Percentiles rank a stretch among this genome's conserved stretches.
These are phyloP conservation scores for Vanderwaltozyma tropicalis DNA, from an alignment of 805 yeast species.

Conservation along the genomic window DNA sequence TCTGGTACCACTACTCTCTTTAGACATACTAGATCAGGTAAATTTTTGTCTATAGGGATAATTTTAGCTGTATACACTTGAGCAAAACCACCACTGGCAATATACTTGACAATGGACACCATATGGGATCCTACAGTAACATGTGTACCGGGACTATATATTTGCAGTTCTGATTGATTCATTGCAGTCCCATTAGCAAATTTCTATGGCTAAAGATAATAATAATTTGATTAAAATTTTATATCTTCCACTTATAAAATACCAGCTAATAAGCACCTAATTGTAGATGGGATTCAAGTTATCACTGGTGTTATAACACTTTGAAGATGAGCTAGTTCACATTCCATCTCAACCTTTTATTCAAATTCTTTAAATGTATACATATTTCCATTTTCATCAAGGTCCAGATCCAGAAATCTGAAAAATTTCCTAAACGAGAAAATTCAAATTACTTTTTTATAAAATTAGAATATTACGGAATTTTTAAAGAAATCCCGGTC, in stretches of 20 bases:
- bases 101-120: conserved; percentile 55
- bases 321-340: too few species aligned
- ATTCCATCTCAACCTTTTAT: too few species aligned
- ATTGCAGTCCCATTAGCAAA: conserved; percentile 10
- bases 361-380: neutral
- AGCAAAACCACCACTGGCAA: conserved; percentile 92
- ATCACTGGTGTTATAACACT: too few species aligned
- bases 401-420: too few species aligned
- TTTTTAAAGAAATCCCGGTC: too few species aligned
- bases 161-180: conserved; percentile 46
- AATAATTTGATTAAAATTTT: too few species aligned
- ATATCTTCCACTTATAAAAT: neutral
- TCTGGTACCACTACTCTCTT: conserved; percentile 94
- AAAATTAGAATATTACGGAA: too few species aligned
- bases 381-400: conserved; percentile 1
- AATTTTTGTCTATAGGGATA: conserved; percentile 31
- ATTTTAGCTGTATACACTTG: conserved; percentile 78
- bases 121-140: conserved; percentile 78
- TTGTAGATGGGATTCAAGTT: too few species aligned
- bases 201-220: too few species aligned
- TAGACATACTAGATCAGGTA: conserved; percentile 60
- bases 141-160: conserved; percentile 65
- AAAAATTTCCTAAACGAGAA: too few species aligned
- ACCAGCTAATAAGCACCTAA: neutral
- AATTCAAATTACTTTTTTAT: too few species aligned